phyloP scores from a whole-genome alignment of 768 basidiomycete genomes.

The Stropharia rugosoannulata region DNA sequence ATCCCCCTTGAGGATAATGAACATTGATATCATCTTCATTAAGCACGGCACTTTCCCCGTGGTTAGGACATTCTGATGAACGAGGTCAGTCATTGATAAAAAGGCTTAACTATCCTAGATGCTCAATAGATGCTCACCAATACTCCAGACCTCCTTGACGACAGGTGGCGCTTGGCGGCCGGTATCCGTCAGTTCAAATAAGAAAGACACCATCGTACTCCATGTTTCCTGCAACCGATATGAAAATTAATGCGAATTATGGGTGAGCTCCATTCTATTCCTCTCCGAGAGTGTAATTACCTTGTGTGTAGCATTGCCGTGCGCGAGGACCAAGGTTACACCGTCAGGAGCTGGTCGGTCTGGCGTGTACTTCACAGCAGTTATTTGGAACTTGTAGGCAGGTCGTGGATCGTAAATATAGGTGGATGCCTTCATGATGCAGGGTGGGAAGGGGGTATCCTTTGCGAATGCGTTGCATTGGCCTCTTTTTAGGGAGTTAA shows the following conservation, averaged over 20 bases:
- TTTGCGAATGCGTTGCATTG: background rate
- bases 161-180: background rate
- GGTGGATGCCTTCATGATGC: slow-evolving; percentile 3
- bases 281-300: background rate
- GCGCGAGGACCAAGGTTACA: slow-evolving; percentile 4
- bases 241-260: background rate
- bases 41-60: slow-evolving; percentile 9
- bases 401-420: slow-evolving; percentile 6
- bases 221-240: slow-evolving; percentile 1
- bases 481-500: background rate
- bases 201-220: slow-evolving; percentile 3
- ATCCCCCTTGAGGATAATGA: slow-evolving; percentile 5
- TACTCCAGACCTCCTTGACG: slow-evolving; percentile 6
- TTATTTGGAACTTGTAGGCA: slow-evolving; percentile 5
- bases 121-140: slow-evolving; percentile 1
- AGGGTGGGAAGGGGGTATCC: background rate
- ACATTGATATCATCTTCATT: slow-evolving; percentile 7
- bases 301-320: slow-evolving; percentile 9
- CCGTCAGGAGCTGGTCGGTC: slow-evolving; percentile 1
- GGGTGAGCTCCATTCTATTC: too few species aligned
- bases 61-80: slow-evolving; percentile 6
- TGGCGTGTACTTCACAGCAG: slow-evolving; percentile 4
- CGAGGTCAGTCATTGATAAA: background rate
- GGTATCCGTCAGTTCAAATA: slow-evolving; percentile 6
- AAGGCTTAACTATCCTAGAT: background rate